Evolutionary conservation across 2,329 filamentous ascomycete species (phyloP).

Genomic region (Apiospora malaysiana): DNA sequence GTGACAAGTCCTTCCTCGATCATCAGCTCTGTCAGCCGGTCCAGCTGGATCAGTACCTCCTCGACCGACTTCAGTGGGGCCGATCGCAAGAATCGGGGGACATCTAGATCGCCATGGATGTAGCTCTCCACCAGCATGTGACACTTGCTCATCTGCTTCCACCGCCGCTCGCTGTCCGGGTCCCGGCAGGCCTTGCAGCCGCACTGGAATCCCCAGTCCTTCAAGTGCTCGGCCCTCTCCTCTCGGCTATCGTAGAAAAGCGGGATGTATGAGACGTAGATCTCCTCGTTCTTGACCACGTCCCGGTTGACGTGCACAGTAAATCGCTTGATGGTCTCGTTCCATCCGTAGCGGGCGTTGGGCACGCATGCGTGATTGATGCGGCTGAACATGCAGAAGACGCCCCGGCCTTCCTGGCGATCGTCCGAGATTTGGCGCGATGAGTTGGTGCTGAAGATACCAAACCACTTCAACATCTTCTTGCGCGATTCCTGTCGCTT

Average conservation of each 20-base stretch:
- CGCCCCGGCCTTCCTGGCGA: not conserved
- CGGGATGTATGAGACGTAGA: conserved; percentile 2
- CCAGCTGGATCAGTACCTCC: not conserved
- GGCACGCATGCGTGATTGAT: conserved; percentile 22
- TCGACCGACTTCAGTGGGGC: not conserved
- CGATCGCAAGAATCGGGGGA: not conserved
- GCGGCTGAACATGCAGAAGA: conserved; percentile 22
- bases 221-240: not conserved
- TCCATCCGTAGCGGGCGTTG: conserved; percentile 19
- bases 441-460: not conserved
- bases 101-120: not conserved
- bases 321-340: conserved; percentile 18
- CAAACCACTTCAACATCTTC: not conserved
- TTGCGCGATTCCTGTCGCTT: conserved; percentile 8
- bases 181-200: not conserved
- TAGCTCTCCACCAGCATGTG: not conserved
- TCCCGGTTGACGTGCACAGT: conserved; percentile 19
- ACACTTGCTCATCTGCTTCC: not conserved
- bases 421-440: too few relatives aligned
- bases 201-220: conserved; percentile 6
- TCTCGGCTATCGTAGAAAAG: not conserved
- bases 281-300: not conserved
- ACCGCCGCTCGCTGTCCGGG: not conserved
- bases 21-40: not conserved
- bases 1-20: not conserved